Conservation (phyloP, 768 basidiomycete species). For the Hortiboletus flavorubellus region DNA sequence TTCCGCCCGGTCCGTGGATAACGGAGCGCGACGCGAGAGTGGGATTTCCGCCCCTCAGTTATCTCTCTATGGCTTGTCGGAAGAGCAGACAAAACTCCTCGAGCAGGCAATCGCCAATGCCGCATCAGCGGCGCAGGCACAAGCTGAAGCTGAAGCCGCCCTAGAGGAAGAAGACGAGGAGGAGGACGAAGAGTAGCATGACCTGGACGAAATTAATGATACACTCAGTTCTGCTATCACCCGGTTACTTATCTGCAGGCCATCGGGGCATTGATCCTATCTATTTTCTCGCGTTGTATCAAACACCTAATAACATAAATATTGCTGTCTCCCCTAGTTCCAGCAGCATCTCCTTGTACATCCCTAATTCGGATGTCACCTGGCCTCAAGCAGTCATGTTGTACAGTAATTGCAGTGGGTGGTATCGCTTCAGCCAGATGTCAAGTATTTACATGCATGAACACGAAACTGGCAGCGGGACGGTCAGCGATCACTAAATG, state of each 20-base stretch:
- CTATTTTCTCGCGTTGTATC: conserved; percentile 24
- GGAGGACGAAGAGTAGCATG: conserved; percentile 38
- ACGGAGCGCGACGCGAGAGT: conserved; percentile 6
- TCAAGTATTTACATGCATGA: conserved; percentile 31
- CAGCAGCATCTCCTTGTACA: conserved; percentile 10
- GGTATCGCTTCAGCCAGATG: conserved; percentile 22
- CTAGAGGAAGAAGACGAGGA: conserved; percentile 67
- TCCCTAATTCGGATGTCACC: conserved; percentile 12
- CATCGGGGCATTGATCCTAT: conserved; percentile 16
- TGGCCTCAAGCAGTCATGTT: conserved; percentile 14
- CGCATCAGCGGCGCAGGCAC: conserved; percentile 70
- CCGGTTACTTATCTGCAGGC: neutral
- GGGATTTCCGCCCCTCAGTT: conserved; percentile 37
- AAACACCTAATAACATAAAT: conserved; percentile 22
- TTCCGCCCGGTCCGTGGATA: conserved; percentile 3
- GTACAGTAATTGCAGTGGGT: conserved; percentile 21
- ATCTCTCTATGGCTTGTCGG: conserved; percentile 68
- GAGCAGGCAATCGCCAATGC: conserved; percentile 75
- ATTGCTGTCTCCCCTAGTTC: conserved; percentile 9
- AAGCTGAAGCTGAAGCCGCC: conserved; percentile 76
- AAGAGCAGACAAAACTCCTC: conserved; percentile 65
- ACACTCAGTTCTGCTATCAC: conserved; percentile 12
- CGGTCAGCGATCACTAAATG: conserved; percentile 3
- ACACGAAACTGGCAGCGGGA: conserved; percentile 24
- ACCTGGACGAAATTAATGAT: conserved; percentile 15